A percentile compares a stretch with the other conserved stretches of the same genome.
phyloP scores from a whole-genome alignment of 192 early-diverging fungal genomes.

The Podila horticola region DNA sequence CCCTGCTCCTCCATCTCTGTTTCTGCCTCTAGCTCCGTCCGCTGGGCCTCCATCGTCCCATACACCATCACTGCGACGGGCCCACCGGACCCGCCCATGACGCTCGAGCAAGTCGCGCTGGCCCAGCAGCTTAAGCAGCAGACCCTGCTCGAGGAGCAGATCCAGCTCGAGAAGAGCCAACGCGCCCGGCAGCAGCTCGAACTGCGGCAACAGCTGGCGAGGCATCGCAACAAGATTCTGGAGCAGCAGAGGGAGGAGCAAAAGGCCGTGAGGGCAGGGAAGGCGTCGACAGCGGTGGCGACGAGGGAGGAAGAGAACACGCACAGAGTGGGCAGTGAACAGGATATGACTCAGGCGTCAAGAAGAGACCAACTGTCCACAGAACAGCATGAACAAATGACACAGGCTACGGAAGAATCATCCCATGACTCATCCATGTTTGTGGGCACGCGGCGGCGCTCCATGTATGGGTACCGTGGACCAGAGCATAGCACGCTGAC shows the following conservation, averaged over 20 bases:
- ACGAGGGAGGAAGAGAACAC: background rate
- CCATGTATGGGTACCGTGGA: constrained; percentile 43
- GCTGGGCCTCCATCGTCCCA: constrained; percentile 43
- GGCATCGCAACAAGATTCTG: constrained; percentile 31
- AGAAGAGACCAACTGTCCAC: background rate
- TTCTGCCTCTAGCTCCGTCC: background rate
- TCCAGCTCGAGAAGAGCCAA: constrained; percentile 27
- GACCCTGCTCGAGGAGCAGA: constrained; percentile 26
- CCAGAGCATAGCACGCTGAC: constrained; percentile 5
- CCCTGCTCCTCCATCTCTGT: background rate
- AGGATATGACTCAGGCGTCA: background rate
- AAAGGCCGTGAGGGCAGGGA: background rate
- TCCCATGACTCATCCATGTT: background rate
- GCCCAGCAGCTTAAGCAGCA: constrained; percentile 10
- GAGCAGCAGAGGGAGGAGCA: background rate
- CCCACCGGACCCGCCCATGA: constrained; percentile 43
- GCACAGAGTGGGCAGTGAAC: background rate
- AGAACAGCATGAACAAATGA: background rate
- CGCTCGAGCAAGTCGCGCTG: constrained; percentile 24
- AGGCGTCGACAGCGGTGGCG: background rate
- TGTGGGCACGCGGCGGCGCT: constrained; percentile 19
- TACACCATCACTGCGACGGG: constrained; percentile 5
- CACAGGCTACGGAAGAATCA: background rate
- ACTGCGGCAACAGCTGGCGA: constrained; percentile 26
- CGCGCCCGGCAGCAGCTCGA: constrained; percentile 35